Evolutionary conservation across 2,329 filamentous ascomycete genomes (phyloP), one percentile per base, ranked within the genome.

Genomic region (Colletotrichum filicis): DNA sequence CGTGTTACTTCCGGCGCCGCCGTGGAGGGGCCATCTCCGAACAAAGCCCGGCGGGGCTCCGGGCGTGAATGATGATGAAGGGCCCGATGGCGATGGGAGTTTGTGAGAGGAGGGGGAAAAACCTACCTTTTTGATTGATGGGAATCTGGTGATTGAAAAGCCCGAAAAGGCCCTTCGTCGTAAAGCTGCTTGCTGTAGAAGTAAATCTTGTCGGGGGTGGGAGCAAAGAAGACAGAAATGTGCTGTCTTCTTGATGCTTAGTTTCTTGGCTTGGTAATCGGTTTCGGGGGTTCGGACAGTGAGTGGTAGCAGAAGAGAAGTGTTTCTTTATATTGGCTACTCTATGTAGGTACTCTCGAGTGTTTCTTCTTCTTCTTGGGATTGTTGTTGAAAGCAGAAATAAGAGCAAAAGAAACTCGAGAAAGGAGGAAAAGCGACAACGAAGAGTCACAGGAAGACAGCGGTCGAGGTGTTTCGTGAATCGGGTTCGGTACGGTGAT

Each of bases 301-400:
- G 61, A 73, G 59, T 46, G 61, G 56, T 55, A 67, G 37, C 19
- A 71, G 65, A 73, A 73, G 66, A 70, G 58, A 57, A 62, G 46
- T 71, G 66, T 55, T 65, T 73, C 30, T 57, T 73, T 73, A 71
- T 73, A 73, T 73, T 73, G 71, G 66, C 71, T 65, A 65, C 62
- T 56, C 62, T 73, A 73, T 57, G 71, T 66, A 70, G 52, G 57
- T 65, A 73, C 71, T 61, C 60, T 61, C 22, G 66, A 57, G 61
- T 35, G 58, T 5, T 68, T 32, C 42, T 49, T 49, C 42, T 49
- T 49, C 42, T 49, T 49, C 37, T 46, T n/a, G 42, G 16, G 58
- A 53, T 28, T 19, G 19, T 19, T 56, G 55, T 30, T 28, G 14
- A 60, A 56, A 56, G 46, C 66, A 66, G 6, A 35, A 73, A 53